These are phyloP conservation scores for Saraca asoca DNA, from an alignment of 331 rosid genomes.

Conservation along the genomic window DNA sequence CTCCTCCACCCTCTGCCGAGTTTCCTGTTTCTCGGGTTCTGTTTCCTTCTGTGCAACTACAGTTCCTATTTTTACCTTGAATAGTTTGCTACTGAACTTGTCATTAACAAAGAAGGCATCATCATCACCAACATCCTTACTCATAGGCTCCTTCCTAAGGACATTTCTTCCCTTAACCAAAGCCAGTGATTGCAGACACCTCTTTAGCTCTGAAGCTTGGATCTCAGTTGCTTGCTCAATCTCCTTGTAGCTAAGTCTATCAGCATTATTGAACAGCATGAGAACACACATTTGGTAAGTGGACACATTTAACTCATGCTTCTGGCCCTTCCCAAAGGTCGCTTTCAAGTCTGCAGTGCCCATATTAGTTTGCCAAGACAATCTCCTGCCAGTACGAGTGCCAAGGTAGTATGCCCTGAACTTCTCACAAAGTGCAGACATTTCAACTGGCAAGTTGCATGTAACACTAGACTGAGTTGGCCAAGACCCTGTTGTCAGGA, in stretches of 20 bases:
- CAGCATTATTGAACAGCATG: slow-evolving; percentile 67
- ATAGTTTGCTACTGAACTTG: slow-evolving; percentile 66
- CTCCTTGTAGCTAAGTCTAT: slow-evolving; percentile 62
- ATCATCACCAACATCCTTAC: slow-evolving; percentile 72
- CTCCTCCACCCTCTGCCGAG: slow-evolving; percentile 84
- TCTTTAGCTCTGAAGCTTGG: slow-evolving; percentile 61
- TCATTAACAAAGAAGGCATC: slow-evolving; percentile 66
- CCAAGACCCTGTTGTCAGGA: slow-evolving; percentile 87
- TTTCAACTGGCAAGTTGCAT: slow-evolving; percentile 74
- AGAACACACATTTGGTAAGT: slow-evolving; percentile 80
- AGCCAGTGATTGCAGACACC: slow-evolving; percentile 76
- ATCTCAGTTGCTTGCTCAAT: slow-evolving; percentile 75
- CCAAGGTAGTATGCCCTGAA: slow-evolving; percentile 73
- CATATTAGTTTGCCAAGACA: slow-evolving; percentile 88
- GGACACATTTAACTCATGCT: slow-evolving; percentile 76
- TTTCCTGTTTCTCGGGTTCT: slow-evolving; percentile 78
- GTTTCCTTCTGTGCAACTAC: slow-evolving; percentile 78
- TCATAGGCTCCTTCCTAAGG: slow-evolving; percentile 76
- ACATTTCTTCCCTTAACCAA: slow-evolving; percentile 79
- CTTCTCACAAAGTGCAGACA: slow-evolving; percentile 71
- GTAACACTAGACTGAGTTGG: slow-evolving; percentile 74
- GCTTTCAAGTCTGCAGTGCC: slow-evolving; percentile 77
- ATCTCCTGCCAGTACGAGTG: slow-evolving; percentile 78
- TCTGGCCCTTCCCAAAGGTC: slow-evolving; percentile 74
- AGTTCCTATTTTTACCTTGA: slow-evolving; percentile 79